Conservation (phyloP, 1,284 basidiomycete species). For the Malassezia equina region DNA sequence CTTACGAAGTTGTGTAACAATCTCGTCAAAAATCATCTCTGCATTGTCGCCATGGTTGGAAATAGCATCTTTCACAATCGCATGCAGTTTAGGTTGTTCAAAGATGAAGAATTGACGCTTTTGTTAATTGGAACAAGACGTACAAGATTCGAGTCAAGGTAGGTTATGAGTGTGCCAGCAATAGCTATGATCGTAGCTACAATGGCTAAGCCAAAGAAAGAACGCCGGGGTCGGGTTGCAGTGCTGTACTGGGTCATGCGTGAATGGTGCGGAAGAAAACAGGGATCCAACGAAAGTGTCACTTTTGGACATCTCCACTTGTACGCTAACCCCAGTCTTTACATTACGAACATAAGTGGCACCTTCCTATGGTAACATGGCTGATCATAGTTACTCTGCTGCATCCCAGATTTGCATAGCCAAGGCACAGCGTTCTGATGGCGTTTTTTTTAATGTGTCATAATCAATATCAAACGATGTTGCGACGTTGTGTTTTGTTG, state of each 20-base stretch:
- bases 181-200: constrained; percentile 11
- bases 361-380: neutral
- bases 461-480: constrained; percentile 28
- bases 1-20: constrained; percentile 25
- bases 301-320: neutral
- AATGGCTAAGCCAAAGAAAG: constrained; percentile 1
- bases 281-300: neutral
- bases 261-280: neutral
- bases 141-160: constrained; percentile 5
- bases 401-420: constrained; percentile 33
- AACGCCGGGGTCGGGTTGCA: neutral
- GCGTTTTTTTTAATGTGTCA: constrained; percentile 15
- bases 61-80: constrained; percentile 27
- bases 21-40: constrained; percentile 39
- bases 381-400: constrained; percentile 16
- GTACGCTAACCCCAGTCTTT: neutral
- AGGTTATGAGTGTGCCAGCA: neutral
- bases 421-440: constrained; percentile 21
- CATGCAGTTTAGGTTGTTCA: constrained; percentile 31
- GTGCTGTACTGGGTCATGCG: neutral
- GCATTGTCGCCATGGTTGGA: constrained; percentile 31
- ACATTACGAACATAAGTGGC: neutral
- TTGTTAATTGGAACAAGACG: neutral
- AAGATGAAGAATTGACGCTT: constrained; percentile 39
- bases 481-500: constrained; percentile 27